Conservation (phyloP, 345 rosid species). For the Aquilaria yunnanensis region DNA sequence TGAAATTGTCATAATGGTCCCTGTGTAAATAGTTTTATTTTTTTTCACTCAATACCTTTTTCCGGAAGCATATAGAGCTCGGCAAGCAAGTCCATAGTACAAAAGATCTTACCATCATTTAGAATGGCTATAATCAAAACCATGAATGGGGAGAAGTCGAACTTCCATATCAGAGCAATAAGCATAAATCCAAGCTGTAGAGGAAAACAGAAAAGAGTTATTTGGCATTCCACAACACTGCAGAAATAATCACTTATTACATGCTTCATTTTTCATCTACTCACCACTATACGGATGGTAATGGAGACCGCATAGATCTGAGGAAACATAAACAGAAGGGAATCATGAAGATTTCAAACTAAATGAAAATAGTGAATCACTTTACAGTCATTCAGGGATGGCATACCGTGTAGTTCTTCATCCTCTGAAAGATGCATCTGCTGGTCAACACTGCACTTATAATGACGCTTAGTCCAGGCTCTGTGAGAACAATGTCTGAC, state of each 20-base stretch:
- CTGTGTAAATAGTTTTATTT: slow-evolving; percentile 18
- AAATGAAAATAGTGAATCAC: neutral
- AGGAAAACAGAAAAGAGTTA: neutral
- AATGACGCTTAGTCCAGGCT: slow-evolving; percentile 91
- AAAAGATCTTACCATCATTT: slow-evolving; percentile 62
- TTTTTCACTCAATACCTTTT: too few relatives aligned
- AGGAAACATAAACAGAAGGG: slow-evolving; percentile 1
- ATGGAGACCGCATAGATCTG: slow-evolving; percentile 95
- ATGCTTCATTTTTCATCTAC: slow-evolving; percentile 14
- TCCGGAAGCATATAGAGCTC: too few relatives aligned
- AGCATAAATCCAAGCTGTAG: slow-evolving; percentile 82
- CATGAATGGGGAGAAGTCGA: slow-evolving; percentile 94
- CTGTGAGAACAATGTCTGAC: slow-evolving; percentile 68
- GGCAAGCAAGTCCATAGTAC: too few relatives aligned
- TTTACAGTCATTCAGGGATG: slow-evolving; percentile 5
- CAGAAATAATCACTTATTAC: neutral
- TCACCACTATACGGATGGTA: slow-evolving; percentile 88
- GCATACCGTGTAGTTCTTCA: slow-evolving; percentile 89
- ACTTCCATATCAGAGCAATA: slow-evolving; percentile 81
- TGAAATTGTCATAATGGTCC: slow-evolving; percentile 94
- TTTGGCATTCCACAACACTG: too few relatives aligned
- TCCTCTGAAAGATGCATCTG: slow-evolving; percentile 87
- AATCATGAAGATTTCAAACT: neutral
- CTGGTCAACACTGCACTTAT: slow-evolving; percentile 84
- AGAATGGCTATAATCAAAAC: slow-evolving; percentile 90